These are phyloP conservation scores for Candida silvicultrix DNA, from an alignment of 805 yeast species.

Conservation along the genomic window DNA sequence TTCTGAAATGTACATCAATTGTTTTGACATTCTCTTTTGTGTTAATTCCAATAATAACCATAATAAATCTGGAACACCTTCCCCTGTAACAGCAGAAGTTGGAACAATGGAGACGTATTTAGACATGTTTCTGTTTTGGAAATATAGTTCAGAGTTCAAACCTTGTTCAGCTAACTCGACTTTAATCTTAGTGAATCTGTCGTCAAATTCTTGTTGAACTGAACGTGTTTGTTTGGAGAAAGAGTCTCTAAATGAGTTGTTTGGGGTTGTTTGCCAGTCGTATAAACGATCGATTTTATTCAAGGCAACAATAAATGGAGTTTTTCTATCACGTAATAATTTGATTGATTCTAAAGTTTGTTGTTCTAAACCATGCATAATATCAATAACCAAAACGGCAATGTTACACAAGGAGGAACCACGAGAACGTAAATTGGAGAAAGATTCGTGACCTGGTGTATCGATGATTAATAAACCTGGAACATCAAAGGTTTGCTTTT, in stretches of 20 bases:
- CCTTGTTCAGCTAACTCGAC: conserved; percentile 96
- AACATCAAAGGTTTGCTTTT: conserved; percentile 82
- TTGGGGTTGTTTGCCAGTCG: conserved; percentile 88
- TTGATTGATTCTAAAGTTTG: conserved; percentile 94
- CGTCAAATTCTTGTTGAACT: conserved; percentile 89
- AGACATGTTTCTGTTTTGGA: conserved; percentile 88
- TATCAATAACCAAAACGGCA: conserved; percentile 96
- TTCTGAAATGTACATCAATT: conserved; percentile 89
- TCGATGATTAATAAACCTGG: conserved; percentile 97
- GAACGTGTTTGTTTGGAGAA: conserved; percentile 73
- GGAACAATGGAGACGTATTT: conserved; percentile 96
- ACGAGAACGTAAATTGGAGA: conserved; percentile 94
- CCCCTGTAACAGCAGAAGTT: conserved; percentile 98
- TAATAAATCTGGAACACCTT: conserved; percentile 98
- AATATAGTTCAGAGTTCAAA: conserved; percentile 93
- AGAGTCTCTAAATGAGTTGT: conserved; percentile 95
- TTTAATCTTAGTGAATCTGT: conserved; percentile 77
- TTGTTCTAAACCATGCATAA: conserved; percentile 98
- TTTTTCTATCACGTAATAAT: conserved; percentile 91
- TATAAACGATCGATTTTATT: conserved; percentile 97
- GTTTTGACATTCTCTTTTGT: conserved; percentile 98
- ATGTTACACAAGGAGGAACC: conserved; percentile 99
- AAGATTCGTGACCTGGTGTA: conserved; percentile 99
- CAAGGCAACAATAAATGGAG: conserved; percentile 95
- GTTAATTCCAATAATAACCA: conserved; percentile 94